Base-by-base conservation (phyloP, 768 basidiomycete species). In the Boletus huronensis region DNA sequence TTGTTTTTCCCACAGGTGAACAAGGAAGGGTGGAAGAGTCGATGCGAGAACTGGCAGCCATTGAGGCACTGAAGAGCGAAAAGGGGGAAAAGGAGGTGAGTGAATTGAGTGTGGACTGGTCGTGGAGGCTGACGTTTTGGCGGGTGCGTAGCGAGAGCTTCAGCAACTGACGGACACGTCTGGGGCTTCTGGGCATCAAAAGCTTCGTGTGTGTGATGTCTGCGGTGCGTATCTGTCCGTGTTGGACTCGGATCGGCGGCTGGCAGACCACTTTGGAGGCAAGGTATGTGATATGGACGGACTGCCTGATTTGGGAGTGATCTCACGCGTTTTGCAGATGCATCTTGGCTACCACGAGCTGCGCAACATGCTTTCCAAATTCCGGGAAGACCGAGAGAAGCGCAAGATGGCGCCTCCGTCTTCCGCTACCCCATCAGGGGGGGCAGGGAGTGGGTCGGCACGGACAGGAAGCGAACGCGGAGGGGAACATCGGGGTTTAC, bases 11-110 rank as follows among this genome's bases (percentile, higher is more conserved):
- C 51, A 29, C 66, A 93, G 92, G 96, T 58, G 97, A 98, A 70
- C 90, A 96, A 72, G 97, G 97, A n/a, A 93, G 95, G 75, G 95
- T 99, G 21, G 97, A 98, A 32, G 97, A 99, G 72, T 97, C 94
- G 8, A 96, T 99, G 93, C 80, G 90, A 58, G 96, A 98, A 74
- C 85, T 99, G 81, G 87, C 90, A 6, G 95, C 96, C 49, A 98
- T 98, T 46, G 97, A 99, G 69, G 97, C 97, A 0, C 73, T 99
- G 70, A 98, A 98, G 77, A 87, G 83, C 62, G 93, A 98, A 73
- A 98, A 98, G 76, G 72, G 79, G 23, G 96, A 97, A 60, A 98
- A 98, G 71, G 97, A 99, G 82, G 92, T 89, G 47, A 46, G 59
- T 59, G 42, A 57, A n/a, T n/a, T 54, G 34, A 32, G 23, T 46